phyloP scores from a whole-genome alignment of 108 stramenopile genomes.

The Stephanodiscus triporus region DNA sequence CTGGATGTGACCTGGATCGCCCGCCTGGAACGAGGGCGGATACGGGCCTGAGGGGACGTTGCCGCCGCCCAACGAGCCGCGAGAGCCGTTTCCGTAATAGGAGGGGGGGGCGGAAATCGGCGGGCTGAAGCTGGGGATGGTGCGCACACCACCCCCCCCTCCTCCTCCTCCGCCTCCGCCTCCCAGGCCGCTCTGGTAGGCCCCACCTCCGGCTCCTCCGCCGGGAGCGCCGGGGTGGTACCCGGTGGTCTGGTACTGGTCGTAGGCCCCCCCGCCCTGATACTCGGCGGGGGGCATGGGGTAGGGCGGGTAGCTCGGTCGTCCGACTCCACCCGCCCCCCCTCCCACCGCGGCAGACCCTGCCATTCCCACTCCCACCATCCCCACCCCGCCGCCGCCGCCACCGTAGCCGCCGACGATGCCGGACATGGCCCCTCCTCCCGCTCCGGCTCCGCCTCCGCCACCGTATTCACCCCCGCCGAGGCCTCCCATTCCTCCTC shows the following conservation, averaged over 20 bases:
- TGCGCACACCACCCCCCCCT: not conserved
- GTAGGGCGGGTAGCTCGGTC: constrained; percentile 11
- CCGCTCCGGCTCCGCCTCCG: constrained; percentile 4
- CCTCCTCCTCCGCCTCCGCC: not conserved
- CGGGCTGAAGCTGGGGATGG: constrained; percentile 17
- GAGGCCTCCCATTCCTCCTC: not conserved
- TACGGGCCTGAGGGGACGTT: constrained; percentile 36
- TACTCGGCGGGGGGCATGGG: constrained; percentile 15
- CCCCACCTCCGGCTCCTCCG: not conserved
- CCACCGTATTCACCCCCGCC: constrained; percentile 11
- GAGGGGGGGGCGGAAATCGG: constrained; percentile 9
- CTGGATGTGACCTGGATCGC: constrained; percentile 7
- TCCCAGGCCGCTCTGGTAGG: not conserved
- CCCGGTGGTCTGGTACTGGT: not conserved
- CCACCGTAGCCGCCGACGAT: not conserved
- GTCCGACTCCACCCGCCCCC: not conserved
- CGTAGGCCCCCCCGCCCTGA: constrained; percentile 7
- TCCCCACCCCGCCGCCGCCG: constrained; percentile 1
- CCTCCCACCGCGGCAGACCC: not conserved
- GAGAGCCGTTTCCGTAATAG: constrained; percentile 6
- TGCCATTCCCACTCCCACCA: constrained; percentile 2
- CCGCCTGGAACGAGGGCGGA: constrained; percentile 36
- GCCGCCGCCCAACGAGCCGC: constrained; percentile 3
- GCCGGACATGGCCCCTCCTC: not conserved
- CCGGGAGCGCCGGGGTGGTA: not conserved